Percentiles rank a stretch among this genome's conserved stretches.
phyloP scores from a whole-genome alignment of 768 basidiomycete genomes.

The Rhodotorula toruloides region DNA sequence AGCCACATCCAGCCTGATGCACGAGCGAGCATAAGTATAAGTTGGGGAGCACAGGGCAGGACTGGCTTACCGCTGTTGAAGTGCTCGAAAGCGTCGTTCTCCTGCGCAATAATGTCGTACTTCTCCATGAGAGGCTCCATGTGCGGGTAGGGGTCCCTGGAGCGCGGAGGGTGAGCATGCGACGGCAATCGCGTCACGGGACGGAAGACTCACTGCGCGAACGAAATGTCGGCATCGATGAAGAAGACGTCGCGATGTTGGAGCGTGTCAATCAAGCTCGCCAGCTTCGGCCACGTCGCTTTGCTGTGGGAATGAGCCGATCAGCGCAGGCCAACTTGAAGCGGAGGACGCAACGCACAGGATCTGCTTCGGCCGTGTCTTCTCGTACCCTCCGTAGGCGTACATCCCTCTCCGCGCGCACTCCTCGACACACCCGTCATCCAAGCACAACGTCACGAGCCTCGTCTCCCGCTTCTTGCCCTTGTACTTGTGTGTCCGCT shows the following conservation, averaged over 20 bases:
- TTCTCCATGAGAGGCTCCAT: conserved; percentile 15
- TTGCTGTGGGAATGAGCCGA: not conserved
- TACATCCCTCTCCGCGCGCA: conserved; percentile 17
- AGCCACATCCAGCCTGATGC: conserved; percentile 34
- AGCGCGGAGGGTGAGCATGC: not conserved
- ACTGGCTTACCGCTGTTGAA: too few species aligned
- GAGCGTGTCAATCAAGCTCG: conserved; percentile 29
- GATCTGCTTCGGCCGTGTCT: conserved; percentile 17
- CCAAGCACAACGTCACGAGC: conserved; percentile 25
- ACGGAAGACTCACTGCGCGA: conserved; percentile 6
- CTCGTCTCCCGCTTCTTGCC: conserved; percentile 7
- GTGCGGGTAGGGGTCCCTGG: conserved; percentile 26
- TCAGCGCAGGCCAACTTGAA: not conserved
- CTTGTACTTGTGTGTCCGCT: not conserved
- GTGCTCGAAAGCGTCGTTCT: conserved; percentile 25
- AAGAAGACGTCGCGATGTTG: conserved; percentile 29
- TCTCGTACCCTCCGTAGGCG: conserved; percentile 22
- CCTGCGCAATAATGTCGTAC: conserved; percentile 21
- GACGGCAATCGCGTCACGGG: too few species aligned
- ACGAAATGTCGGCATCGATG: conserved; percentile 28
- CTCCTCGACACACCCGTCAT: conserved; percentile 18
- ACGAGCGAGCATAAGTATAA: too few species aligned
- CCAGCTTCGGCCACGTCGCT: conserved; percentile 34
- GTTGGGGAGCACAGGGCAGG: too few species aligned
- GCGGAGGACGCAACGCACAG: not conserved